Base-by-base conservation (phyloP, 768 basidiomycete species). In the Auricularia sp. region DNA sequence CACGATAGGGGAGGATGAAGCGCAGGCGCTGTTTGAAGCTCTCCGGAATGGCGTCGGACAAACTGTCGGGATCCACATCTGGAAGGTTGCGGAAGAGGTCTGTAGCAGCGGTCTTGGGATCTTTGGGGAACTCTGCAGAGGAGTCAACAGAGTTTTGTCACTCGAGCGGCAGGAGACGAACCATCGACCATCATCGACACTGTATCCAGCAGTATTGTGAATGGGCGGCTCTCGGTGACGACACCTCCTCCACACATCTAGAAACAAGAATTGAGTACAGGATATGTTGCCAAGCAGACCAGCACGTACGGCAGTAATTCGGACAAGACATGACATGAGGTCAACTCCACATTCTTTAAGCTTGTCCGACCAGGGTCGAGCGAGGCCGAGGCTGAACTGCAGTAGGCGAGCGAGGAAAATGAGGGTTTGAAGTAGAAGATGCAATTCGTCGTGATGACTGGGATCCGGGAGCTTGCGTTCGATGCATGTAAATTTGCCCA, bases 111-210 rank as follows among this genome's bases (percentile, higher is more conserved):
- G 78, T 73, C 76, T 85, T 89, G 29, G 76, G 71, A 65, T 89
- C 87, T 10, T 74, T 70, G 4, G 86, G 83, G 54, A 87, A 79
- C 71, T 91, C 90, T 91, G 68, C 11, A 8, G 12, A 59, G n/a
- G 36, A 29, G 63, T 39, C 63, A 54, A 64, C n/a, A 2, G 29
- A 36, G 18, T 29, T 29, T 29, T 29, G 29, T 29, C 29, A 29
- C 29, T 29, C 29, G 0, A 29, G 29, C 29, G 29, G 29, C 29
- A 29, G 29, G 29, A 29, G 39, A 42, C 39, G 39, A 7, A 42
- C 90, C 90, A 70, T 92, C 91, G 36, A 88, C 78, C 7, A 90
- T 74, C 70, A 86, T 88, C 68, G 84, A 84, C 1, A 89, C 74
- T 3, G 90, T 91, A 75, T 93, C 90, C 29, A 90, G 72, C 36